Percentiles rank a stretch among this genome's conserved stretches.
Conservation (phyloP, 352 stramenopile species). For the Phytopythium kandeliae region DNA sequence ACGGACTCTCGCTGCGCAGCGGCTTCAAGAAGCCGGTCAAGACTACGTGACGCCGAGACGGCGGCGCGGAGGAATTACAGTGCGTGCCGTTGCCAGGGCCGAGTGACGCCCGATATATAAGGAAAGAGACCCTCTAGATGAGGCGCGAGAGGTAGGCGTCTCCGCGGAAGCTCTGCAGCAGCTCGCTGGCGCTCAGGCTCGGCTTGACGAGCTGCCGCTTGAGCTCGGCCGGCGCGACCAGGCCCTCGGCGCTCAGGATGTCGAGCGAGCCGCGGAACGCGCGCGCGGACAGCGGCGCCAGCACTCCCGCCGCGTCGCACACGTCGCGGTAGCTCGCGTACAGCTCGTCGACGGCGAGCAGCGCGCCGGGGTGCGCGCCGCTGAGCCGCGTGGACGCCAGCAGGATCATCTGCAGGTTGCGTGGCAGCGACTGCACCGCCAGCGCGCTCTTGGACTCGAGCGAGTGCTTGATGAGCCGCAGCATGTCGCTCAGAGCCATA, state of each 20-base stretch:
- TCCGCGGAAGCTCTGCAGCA: constrained; percentile 64
- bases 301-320: constrained; percentile 59
- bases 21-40: too few relatives aligned
- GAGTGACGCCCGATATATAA: background rate
- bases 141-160: constrained; percentile 73
- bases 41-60: too few relatives aligned
- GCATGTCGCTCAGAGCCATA: constrained; percentile 65
- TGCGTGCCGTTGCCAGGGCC: too few relatives aligned
- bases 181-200: constrained; percentile 54
- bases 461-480: constrained; percentile 63
- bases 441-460: constrained; percentile 59
- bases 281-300: constrained; percentile 45
- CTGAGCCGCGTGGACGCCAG: constrained; percentile 56
- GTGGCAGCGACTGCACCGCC: constrained; percentile 55
- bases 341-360: constrained; percentile 54
- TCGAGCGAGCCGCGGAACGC: constrained; percentile 71
- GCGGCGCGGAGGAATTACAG: too few relatives aligned
- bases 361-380: constrained; percentile 16
- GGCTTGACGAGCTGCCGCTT: constrained; percentile 78
- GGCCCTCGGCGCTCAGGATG: constrained; percentile 57
- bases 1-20: too few relatives aligned
- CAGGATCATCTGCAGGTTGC: constrained; percentile 80
- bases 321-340: constrained; percentile 69
- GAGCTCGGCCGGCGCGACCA: constrained; percentile 48
- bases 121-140: constrained; percentile 24